phyloP scores from a whole-genome alignment of 2,329 filamentous ascomycete species.

The Microthyrium microscopicum region DNA sequence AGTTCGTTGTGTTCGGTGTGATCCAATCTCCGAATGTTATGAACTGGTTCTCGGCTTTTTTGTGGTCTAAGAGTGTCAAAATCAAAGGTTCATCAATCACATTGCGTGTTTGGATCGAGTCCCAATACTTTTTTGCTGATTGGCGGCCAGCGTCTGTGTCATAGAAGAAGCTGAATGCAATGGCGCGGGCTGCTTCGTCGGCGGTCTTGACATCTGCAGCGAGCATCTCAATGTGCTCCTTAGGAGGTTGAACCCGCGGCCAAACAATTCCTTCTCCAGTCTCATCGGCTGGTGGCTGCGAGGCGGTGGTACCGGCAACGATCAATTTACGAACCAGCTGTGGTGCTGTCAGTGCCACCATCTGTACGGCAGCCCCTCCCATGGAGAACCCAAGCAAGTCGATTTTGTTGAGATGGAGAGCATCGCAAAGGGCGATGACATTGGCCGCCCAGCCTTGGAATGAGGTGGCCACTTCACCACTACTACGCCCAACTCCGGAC shows the following conservation, averaged over 20 bases:
- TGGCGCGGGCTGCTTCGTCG: slow-evolving; percentile 6
- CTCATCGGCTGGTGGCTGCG: slow-evolving; percentile 13
- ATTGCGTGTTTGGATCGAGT: background rate
- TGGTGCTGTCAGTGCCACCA: slow-evolving; percentile 25
- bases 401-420: slow-evolving; percentile 19
- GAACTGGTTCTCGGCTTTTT: slow-evolving; percentile 8
- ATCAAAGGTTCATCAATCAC: background rate
- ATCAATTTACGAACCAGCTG: slow-evolving; percentile 25
- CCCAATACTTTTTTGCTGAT: background rate
- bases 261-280: slow-evolving; percentile 6
- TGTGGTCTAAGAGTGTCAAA: background rate
- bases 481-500: slow-evolving; percentile 29
- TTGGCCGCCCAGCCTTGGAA: slow-evolving; percentile 20
- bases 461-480: slow-evolving; percentile 26
- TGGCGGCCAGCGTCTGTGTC: slow-evolving; percentile 2
- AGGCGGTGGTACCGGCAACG: slow-evolving; percentile 26
- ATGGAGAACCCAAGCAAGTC: slow-evolving; percentile 36
- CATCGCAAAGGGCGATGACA: slow-evolving; percentile 13
- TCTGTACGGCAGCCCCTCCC: slow-evolving; percentile 31
- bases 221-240: background rate
- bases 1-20: slow-evolving; percentile 7
- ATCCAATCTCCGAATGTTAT: slow-evolving; percentile 7
- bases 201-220: background rate
- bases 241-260: background rate
- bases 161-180: slow-evolving; percentile 6